A percentile compares a stretch with the other conserved stretches of the same genome.
Conservation (phyloP, 1,284 basidiomycete genomes). For the Ceratobasidium sp. region DNA sequence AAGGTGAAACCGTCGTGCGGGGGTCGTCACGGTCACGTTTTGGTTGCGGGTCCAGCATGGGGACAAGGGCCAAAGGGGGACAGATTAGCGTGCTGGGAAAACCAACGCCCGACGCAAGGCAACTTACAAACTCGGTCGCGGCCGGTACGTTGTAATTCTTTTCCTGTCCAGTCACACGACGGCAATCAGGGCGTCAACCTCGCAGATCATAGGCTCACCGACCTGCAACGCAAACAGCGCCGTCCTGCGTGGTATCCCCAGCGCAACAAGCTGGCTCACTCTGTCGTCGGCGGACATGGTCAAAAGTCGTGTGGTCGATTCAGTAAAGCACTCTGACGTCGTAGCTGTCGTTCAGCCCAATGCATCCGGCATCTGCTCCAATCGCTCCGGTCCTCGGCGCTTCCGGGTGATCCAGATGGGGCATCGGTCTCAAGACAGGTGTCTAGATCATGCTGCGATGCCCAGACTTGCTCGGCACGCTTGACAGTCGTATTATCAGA, state of each 20-base stretch:
- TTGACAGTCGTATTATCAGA: neutral
- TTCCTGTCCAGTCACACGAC: constrained; percentile 21
- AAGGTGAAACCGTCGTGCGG: constrained; percentile 4
- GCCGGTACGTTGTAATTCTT: constrained; percentile 22
- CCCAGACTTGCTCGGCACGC: neutral
- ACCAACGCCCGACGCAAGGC: neutral
- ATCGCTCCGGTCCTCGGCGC: constrained; percentile 19
- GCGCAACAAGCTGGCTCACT: constrained; percentile 4
- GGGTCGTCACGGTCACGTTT: constrained; percentile 34
- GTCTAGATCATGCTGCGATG: neutral
- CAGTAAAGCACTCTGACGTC: neutral
- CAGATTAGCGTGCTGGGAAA: neutral
- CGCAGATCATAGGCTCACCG: neutral
- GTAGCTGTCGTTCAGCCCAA: neutral
- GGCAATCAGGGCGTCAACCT: neutral
- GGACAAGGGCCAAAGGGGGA: constrained; percentile 6
- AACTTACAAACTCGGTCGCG: constrained; percentile 26
- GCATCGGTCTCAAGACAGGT: neutral
- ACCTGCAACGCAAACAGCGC: constrained; percentile 26
- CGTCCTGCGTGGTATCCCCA: constrained; percentile 11
- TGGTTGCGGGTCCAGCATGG: constrained; percentile 17
- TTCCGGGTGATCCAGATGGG: neutral
- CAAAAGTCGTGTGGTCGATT: neutral
- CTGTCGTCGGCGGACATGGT: constrained; percentile 14
- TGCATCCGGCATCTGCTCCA: constrained; percentile 22